Evolutionary conservation across 1,139 yeast species (phyloP).

Genomic region (Pichia sp.): DNA sequence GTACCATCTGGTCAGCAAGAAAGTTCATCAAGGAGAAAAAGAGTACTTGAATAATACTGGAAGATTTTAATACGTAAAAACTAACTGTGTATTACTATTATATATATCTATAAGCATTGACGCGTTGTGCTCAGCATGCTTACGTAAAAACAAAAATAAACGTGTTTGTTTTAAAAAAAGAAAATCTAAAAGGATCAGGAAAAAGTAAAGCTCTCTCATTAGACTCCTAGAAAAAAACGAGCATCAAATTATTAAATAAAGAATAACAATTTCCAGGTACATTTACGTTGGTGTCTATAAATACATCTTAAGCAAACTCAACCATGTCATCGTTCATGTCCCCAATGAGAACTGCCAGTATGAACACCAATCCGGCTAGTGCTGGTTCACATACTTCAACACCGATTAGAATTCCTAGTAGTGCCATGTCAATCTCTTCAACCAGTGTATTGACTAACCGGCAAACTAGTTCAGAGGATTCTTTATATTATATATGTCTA

Average conservation of each 20-base stretch:
- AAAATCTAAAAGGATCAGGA: no score
- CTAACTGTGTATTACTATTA: not conserved
- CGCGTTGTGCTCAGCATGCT: not conserved
- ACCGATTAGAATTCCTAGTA: slow-evolving; percentile 30
- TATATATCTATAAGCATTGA: not conserved
- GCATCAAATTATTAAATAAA: not conserved
- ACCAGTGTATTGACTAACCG: slow-evolving; percentile 49
- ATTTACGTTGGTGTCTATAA: not conserved
- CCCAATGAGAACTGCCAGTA: slow-evolving; percentile 13
- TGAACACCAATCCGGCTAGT: not conserved
- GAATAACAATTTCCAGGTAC: not conserved
- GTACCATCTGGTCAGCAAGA: slow-evolving; percentile 86
- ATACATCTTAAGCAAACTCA: not conserved
- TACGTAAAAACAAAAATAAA: not conserved
- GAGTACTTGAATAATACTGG: slow-evolving; percentile 25
- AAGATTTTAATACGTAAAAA: no score
- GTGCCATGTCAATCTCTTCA: slow-evolving; percentile 41
- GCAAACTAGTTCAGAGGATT: slow-evolving; percentile 60
- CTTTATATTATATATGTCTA: slow-evolving; percentile 67
- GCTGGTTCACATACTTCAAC: not conserved
- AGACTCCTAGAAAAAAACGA: not conserved
- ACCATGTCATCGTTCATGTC: slow-evolving; percentile 15
- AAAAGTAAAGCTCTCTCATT: not conserved
- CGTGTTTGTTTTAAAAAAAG: not conserved
- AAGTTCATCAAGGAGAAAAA: slow-evolving; percentile 73